These are phyloP conservation scores for Piper longum DNA, from an alignment of 164 flowering plant genomes.

Conservation along the genomic window DNA sequence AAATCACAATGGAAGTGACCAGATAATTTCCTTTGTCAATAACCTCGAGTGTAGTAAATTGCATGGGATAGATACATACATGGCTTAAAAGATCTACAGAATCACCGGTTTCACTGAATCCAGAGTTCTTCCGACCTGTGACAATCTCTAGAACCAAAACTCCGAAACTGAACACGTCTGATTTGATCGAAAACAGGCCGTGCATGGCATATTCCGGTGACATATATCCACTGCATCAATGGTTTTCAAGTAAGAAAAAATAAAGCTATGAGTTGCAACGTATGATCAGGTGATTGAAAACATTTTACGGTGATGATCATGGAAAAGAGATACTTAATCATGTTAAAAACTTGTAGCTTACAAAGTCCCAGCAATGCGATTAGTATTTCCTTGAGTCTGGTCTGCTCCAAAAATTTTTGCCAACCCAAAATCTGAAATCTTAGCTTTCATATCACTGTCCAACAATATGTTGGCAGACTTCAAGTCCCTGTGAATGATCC, in stretches of 20 bases:
- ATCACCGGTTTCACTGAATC: background rate
- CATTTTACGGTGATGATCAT: too few species aligned
- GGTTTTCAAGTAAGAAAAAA: background rate
- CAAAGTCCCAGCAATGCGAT: constrained; percentile 25
- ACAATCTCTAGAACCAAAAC: constrained; percentile 10
- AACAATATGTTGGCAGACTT: constrained; percentile 23
- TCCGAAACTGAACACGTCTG: constrained; percentile 4
- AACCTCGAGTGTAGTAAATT: too few species aligned
- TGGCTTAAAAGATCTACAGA: constrained; percentile 3
- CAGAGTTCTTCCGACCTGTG: background rate
- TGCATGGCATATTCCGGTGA: too few species aligned
- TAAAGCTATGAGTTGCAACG: background rate
- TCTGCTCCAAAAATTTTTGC: constrained; percentile 17
- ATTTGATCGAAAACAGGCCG: too few species aligned
- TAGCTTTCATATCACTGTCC: constrained; percentile 18
- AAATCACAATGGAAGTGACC: background rate
- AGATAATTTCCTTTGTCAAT: too few species aligned
- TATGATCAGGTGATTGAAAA: too few species aligned
- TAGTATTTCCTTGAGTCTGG: constrained; percentile 15
- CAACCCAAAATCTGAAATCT: constrained; percentile 29
- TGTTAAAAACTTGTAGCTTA: constrained; percentile 8
- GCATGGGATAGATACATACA: constrained; percentile 1
- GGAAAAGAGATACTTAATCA: too few species aligned
- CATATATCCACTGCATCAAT: background rate
- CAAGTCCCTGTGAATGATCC: background rate